phyloP scores from a whole-genome alignment of 805 yeast genomes.

The Kluyveromyces lactis region DNA sequence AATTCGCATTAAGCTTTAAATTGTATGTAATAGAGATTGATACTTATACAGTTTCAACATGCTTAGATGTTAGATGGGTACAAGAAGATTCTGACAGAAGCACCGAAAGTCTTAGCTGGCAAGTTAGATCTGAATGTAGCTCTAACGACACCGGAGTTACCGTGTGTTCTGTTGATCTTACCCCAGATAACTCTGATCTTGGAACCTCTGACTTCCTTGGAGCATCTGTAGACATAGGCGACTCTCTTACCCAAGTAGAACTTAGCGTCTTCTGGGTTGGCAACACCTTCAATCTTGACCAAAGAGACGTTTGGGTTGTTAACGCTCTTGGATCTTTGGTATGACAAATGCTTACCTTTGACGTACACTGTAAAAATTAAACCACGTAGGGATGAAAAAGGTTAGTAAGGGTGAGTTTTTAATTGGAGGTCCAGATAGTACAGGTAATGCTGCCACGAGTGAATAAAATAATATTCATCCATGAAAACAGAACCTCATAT shows the following conservation, averaged over 20 bases:
- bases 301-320: conserved; percentile 97
- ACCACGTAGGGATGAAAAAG: neutral
- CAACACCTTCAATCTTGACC: conserved; percentile 95
- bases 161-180: conserved; percentile 97
- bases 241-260: conserved; percentile 99
- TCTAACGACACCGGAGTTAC: conserved; percentile 96
- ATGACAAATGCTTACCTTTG: conserved; percentile 99
- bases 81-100: conserved; percentile 98
- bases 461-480: too few relatives aligned
- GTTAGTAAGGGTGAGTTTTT: neutral
- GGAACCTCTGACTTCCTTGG: conserved; percentile 96
- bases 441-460: too few relatives aligned
- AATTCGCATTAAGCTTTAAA: conserved; percentile 6
- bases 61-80: conserved; percentile 98
- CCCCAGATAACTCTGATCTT: conserved; percentile 99
- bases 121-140: conserved; percentile 98
- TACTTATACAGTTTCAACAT: conserved; percentile 17
- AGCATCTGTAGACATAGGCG: conserved; percentile 98
- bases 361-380: conserved; percentile 70
- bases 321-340: conserved; percentile 98
- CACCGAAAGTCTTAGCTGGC: conserved; percentile 99
- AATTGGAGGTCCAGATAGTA: too few relatives aligned
- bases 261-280: conserved; percentile 86
- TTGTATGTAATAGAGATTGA: conserved; percentile 8
- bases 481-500: too few relatives aligned